Evolutionary conservation across 2,329 filamentous ascomycete species (phyloP).

Genomic region (Hymenoscyphus occultus): DNA sequence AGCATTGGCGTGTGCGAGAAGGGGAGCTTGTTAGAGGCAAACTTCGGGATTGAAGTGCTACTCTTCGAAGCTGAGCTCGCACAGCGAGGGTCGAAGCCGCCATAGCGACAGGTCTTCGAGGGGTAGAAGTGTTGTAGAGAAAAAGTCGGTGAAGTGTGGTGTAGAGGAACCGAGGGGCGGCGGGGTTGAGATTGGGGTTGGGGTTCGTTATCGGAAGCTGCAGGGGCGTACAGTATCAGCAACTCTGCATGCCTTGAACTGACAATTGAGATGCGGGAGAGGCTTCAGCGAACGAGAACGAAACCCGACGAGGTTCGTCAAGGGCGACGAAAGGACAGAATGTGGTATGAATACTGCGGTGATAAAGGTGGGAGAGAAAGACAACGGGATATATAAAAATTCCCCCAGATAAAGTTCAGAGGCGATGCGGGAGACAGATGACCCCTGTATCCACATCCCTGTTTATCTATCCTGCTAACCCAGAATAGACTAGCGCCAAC

Average conservation of each 20-base stretch:
- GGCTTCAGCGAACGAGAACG: neutral
- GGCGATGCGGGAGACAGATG: too few relatives aligned
- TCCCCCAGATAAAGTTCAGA: too few relatives aligned
- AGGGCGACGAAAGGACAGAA: neutral
- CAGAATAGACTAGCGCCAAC: too few relatives aligned
- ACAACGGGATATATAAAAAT: too few relatives aligned
- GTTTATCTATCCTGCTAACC: too few relatives aligned
- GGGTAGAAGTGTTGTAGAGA: neutral
- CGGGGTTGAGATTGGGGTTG: neutral
- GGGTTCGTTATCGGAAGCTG: neutral
- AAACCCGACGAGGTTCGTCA: neutral
- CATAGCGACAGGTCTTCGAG: conserved; percentile 21
- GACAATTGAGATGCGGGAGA: neutral
- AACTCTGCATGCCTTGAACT: neutral
- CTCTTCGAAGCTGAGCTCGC: conserved; percentile 27
- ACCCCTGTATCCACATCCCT: too few relatives aligned
- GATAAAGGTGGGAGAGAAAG: neutral
- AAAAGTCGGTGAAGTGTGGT: conserved; percentile 20
- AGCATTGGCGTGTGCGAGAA: conserved; percentile 27
- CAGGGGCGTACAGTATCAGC: neutral
- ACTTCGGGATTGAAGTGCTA: conserved; percentile 22
- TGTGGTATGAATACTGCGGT: neutral
- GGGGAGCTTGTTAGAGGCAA: conserved; percentile 15
- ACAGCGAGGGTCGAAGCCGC: conserved; percentile 28
- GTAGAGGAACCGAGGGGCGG: neutral